Percentiles rank a stretch among this genome's conserved stretches.
Conservation (phyloP, 495 filamentous ascomycete species). For the Bombardia bombarda region DNA sequence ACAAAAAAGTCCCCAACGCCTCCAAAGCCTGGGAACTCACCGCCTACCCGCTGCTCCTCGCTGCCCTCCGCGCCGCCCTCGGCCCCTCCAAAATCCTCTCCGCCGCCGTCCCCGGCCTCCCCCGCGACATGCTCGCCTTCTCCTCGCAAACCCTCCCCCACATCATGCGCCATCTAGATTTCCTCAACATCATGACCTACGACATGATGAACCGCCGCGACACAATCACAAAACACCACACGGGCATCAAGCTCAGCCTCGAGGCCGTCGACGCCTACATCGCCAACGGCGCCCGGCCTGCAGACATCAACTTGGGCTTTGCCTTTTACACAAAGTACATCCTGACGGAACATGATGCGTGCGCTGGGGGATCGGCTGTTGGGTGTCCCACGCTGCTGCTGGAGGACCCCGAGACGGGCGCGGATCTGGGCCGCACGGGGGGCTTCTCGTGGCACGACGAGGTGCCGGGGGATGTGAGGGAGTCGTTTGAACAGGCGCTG, state of each 20-base stretch:
- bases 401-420: conserved; percentile 57
- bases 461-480: conserved; percentile 36
- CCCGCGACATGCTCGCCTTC: conserved; percentile 66
- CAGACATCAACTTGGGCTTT: conserved; percentile 63
- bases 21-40: conserved; percentile 53
- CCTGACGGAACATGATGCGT: conserved; percentile 44
- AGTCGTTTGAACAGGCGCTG: conserved; percentile 44
- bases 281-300: conserved; percentile 43
- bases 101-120: conserved; percentile 61
- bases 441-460: conserved; percentile 53
- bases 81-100: conserved; percentile 56
- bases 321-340: conserved; percentile 73
- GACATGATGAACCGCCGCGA: conserved; percentile 73
- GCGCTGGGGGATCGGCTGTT: conserved; percentile 40
- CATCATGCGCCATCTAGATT: conserved; percentile 59
- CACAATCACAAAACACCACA: conserved; percentile 59
- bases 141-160: conserved; percentile 52
- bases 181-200: conserved; percentile 75
- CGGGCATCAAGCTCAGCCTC: conserved; percentile 46
- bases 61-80: conserved; percentile 50
- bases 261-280: conserved; percentile 53
- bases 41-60: conserved; percentile 56
- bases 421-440: conserved; percentile 54
- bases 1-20: conserved; percentile 59
- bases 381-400: conserved; percentile 56